phyloP scores from a whole-genome alignment of 139 green algal genomes.

The Diplosphaera chodatii region DNA sequence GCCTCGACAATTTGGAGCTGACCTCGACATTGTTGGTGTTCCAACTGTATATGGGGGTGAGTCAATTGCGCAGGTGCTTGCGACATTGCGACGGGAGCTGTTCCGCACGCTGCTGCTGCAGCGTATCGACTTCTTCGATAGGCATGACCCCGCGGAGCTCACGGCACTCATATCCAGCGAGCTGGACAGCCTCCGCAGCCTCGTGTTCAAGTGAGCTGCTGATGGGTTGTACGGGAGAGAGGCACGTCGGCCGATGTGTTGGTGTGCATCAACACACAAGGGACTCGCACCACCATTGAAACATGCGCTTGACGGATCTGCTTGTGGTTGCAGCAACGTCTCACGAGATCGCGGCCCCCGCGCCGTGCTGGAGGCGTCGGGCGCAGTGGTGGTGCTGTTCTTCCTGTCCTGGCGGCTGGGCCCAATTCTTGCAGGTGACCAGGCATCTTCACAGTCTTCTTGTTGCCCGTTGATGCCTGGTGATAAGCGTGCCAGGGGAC shows the following conservation, averaged over 20 bases:
- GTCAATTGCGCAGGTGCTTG: constrained; percentile 38
- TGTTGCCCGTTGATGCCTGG: too few species aligned
- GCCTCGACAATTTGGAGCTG: too few species aligned
- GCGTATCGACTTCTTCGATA: constrained; percentile 57
- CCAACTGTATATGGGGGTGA: too few species aligned
- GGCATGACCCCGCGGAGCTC: constrained; percentile 52
- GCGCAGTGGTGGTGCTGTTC: constrained; percentile 63
- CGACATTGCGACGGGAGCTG: constrained; percentile 61
- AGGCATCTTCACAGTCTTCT: too few species aligned
- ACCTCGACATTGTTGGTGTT: too few species aligned
- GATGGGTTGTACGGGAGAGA: too few species aligned
- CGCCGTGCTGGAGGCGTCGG: constrained; percentile 64
- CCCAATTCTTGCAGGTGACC: constrained; percentile 53
- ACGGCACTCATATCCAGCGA: constrained; percentile 69
- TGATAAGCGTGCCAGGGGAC: too few species aligned
- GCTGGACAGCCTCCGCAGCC: constrained; percentile 71
- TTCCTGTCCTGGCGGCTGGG: constrained; percentile 72
- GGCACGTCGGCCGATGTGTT: too few species aligned
- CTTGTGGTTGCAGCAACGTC: constrained; percentile 46
- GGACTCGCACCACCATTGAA: too few species aligned
- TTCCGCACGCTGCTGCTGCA: constrained; percentile 80
- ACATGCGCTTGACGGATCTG: too few species aligned
- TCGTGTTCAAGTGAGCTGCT: constrained; percentile 73
- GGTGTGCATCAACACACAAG: too few species aligned
- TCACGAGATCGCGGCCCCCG: constrained; percentile 68